phyloP scores from a whole-genome alignment of 1,139 yeast genomes.

The Suhomyces guaymorum region DNA sequence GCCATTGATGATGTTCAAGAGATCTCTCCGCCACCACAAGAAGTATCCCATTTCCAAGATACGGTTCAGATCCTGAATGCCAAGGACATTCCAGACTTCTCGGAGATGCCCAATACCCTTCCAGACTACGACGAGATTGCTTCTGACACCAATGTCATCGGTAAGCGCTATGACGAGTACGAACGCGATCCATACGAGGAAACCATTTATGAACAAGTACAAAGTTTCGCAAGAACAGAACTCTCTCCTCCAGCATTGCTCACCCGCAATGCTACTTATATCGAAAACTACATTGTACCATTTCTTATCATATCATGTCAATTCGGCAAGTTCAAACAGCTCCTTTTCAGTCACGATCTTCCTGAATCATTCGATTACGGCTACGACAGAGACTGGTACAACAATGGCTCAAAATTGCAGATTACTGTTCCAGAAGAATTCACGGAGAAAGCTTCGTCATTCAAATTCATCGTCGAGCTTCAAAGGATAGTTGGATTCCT shows the following conservation, averaged over 20 bases:
- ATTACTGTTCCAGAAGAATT: constrained; percentile 11
- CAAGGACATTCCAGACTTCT: constrained; percentile 13
- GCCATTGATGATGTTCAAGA: constrained; percentile 19
- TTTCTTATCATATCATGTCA: constrained; percentile 28
- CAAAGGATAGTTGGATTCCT: constrained; percentile 27
- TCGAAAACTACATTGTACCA: constrained; percentile 31
- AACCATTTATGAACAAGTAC: constrained; percentile 11
- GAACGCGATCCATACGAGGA: constrained; percentile 4
- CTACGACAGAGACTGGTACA: constrained; percentile 17
- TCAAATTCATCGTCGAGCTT: constrained; percentile 25
- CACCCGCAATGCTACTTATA: constrained; percentile 15
- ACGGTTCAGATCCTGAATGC: constrained; percentile 14
- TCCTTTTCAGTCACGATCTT: constrained; percentile 11
- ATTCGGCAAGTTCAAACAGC: constrained; percentile 21
- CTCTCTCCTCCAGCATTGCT: constrained; percentile 21
- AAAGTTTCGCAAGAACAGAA: constrained; percentile 8
- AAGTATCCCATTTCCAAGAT: constrained; percentile 4
- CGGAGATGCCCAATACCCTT: constrained; percentile 3
- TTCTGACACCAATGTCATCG: constrained; percentile 1
- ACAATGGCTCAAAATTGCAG: constrained; percentile 11
- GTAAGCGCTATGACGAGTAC: background rate
- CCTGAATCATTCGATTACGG: constrained; percentile 17
- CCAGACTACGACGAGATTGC: constrained; percentile 5
- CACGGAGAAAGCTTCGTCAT: constrained; percentile 11
- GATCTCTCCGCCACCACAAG: constrained; percentile 1